Conservation (phyloP, 768 basidiomycete genomes). For the Mycena chlorophos region DNA sequence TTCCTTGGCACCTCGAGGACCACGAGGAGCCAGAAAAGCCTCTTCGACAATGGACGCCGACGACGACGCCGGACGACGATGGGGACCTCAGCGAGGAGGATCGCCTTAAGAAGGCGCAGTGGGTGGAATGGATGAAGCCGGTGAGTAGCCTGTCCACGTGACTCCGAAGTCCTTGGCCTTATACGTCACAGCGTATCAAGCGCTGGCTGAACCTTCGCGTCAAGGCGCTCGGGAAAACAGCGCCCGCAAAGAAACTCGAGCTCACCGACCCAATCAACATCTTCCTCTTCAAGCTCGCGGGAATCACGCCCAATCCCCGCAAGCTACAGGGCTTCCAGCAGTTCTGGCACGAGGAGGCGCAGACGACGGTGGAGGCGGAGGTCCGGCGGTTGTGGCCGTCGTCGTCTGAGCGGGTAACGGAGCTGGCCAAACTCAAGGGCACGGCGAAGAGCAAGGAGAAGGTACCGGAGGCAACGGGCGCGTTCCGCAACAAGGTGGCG, state of each 20-base stretch:
- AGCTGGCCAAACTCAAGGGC: background rate
- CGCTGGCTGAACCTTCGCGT: background rate
- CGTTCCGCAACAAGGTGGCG: background rate
- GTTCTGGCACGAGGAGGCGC: conserved; percentile 1
- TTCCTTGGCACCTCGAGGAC: background rate
- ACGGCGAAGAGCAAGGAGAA: background rate
- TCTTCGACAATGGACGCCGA: background rate
- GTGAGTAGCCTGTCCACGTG: background rate
- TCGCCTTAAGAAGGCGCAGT: background rate
- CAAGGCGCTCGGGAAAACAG: background rate
- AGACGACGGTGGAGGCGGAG: background rate
- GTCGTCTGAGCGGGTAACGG: background rate
- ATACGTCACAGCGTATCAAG: background rate
- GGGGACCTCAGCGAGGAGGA: background rate
- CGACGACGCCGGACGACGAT: background rate
- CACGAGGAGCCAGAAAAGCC: background rate
- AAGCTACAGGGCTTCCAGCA: background rate
- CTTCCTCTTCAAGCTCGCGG: background rate
- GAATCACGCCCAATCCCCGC: background rate
- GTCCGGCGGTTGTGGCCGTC: background rate
- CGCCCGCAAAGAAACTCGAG: background rate
- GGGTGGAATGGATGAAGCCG: background rate
- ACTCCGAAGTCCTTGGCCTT: background rate
- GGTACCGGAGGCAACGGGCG: background rate
- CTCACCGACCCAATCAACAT: background rate